A percentile compares a stretch with the other conserved stretches of the same genome.
These are phyloP conservation scores for Nannochloropsis gaditana DNA, from an alignment of 108 stramenopile genomes.

Conservation along the genomic window DNA sequence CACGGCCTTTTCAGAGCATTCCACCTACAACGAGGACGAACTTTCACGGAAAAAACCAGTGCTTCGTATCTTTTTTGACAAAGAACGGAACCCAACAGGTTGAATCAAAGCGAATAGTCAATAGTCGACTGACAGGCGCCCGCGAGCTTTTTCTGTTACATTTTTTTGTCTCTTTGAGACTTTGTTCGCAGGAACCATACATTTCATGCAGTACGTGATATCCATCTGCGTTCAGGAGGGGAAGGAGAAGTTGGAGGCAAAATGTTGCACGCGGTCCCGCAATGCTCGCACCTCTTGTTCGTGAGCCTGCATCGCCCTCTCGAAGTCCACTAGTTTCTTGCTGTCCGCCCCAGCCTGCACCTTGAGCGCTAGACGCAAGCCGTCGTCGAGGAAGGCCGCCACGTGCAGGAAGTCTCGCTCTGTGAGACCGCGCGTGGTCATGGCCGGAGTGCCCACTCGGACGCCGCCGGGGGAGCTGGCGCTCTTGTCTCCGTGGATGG, in stretches of 20 bases:
- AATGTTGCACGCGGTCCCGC: conserved; percentile 70
- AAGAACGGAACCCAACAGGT: neutral
- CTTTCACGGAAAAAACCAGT: neutral
- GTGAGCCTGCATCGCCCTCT: conserved; percentile 43
- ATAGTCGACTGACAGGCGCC: too few species aligned
- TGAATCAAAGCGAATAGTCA: neutral
- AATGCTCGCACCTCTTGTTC: conserved; percentile 59
- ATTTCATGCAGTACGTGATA: neutral
- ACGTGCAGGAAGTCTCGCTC: conserved; percentile 45
- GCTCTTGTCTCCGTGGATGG: conserved; percentile 50
- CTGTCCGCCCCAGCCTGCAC: conserved; percentile 39
- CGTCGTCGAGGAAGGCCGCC: conserved; percentile 43
- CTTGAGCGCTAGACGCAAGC: conserved; percentile 33
- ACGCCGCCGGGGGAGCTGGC: conserved; percentile 86
- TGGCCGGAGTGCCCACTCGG: conserved; percentile 97
- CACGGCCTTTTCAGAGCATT: conserved; percentile 35
- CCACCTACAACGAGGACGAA: neutral
- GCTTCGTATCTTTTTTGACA: neutral
- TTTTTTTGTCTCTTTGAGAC: neutral
- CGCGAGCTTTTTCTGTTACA: neutral
- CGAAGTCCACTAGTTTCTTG: conserved; percentile 87
- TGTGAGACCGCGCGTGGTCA: conserved; percentile 90
- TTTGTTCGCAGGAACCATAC: neutral
- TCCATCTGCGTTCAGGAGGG: conserved; percentile 51
- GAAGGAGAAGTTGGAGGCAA: conserved; percentile 92